These are phyloP conservation scores for Pythium rishiriense DNA, from an alignment of 352 stramenopile species.

Conservation along the genomic window DNA sequence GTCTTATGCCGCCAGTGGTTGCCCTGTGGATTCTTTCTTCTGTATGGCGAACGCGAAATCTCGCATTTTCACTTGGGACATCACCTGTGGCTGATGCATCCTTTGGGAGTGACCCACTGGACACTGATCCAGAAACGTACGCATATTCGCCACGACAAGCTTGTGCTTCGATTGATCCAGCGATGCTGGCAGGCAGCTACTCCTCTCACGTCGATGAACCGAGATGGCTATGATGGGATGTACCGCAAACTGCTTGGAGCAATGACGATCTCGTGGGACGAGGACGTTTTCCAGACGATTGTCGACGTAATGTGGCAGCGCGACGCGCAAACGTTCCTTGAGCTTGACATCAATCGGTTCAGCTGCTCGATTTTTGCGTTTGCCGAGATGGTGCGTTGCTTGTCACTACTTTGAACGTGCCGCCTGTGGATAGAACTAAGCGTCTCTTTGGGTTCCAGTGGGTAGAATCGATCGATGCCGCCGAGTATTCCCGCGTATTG, in stretches of 20 bases:
- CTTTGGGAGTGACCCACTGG: slow-evolving; percentile 14
- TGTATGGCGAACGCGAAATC: not conserved
- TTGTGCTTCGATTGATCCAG: slow-evolving; percentile 5
- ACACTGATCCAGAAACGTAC: slow-evolving; percentile 16
- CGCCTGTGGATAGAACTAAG: not conserved
- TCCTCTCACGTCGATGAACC: not conserved
- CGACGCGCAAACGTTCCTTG: slow-evolving; percentile 31
- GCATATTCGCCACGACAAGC: slow-evolving; percentile 21
- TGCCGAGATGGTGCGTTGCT: slow-evolving; percentile 43
- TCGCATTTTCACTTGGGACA: not conserved
- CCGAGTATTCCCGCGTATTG: slow-evolving; percentile 40
- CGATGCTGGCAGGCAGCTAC: slow-evolving; percentile 4
- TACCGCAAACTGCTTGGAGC: slow-evolving; percentile 44
- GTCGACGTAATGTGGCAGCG: slow-evolving; percentile 43
- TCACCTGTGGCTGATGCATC: slow-evolving; percentile 8
- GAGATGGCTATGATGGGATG: slow-evolving; percentile 18
- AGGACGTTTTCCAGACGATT: slow-evolving; percentile 33
- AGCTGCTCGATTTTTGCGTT: slow-evolving; percentile 62
- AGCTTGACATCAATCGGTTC: slow-evolving; percentile 52
- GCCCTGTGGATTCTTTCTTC: not conserved
- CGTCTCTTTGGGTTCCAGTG: slow-evolving; percentile 22
- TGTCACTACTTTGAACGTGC: not conserved
- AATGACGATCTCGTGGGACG: slow-evolving; percentile 55
- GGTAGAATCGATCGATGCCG: slow-evolving; percentile 28
- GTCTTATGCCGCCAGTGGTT: not conserved